Percentiles rank a stretch among this genome's conserved stretches.
These are phyloP conservation scores for Cryomyces antarcticus DNA, from an alignment of 495 filamentous ascomycete species.

Conservation along the genomic window DNA sequence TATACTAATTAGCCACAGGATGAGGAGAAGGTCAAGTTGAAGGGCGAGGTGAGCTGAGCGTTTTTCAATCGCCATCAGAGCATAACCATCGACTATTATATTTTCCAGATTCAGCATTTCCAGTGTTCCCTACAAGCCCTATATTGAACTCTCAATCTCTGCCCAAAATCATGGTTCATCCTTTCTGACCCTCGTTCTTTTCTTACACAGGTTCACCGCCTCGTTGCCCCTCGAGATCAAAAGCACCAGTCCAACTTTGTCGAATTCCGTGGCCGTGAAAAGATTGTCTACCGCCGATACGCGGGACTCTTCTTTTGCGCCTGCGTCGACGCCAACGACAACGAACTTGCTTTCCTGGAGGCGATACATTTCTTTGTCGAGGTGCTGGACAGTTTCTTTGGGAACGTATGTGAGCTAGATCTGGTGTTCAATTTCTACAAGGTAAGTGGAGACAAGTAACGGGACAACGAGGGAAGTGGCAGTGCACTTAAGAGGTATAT, in stretches of 20 bases:
- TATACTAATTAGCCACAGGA: slow-evolving; percentile 27
- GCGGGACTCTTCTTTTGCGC: slow-evolving; percentile 97
- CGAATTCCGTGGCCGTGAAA: slow-evolving; percentile 65
- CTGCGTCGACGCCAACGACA: slow-evolving; percentile 97
- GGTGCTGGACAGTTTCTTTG: slow-evolving; percentile 94
- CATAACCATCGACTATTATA: no score
- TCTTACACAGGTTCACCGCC: slow-evolving; percentile 62
- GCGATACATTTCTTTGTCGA: slow-evolving; percentile 99
- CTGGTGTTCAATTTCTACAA: slow-evolving; percentile 97
- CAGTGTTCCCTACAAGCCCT: no score
- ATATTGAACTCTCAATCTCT: background rate
- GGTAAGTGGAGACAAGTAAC: slow-evolving; percentile 24
- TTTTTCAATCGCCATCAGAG: no score
- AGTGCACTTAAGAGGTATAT: background rate
- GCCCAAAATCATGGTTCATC: background rate
- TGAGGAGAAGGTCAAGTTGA: slow-evolving; percentile 90
- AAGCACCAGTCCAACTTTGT: slow-evolving; percentile 99
- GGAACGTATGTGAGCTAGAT: slow-evolving; percentile 97
- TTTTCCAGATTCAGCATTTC: no score
- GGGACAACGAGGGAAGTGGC: slow-evolving; percentile 8
- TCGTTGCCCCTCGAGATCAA: slow-evolving; percentile 91
- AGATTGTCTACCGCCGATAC: slow-evolving; percentile 92
- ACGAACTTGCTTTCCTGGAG: slow-evolving; percentile 91
- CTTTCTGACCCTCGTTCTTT: background rate
- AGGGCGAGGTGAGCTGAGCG: slow-evolving; percentile 23